A percentile compares a stretch with the other conserved stretches of the same genome.
Evolutionary conservation across 192 early-diverging fungal species (phyloP).

Genomic region (Lobosporangium transversale): DNA sequence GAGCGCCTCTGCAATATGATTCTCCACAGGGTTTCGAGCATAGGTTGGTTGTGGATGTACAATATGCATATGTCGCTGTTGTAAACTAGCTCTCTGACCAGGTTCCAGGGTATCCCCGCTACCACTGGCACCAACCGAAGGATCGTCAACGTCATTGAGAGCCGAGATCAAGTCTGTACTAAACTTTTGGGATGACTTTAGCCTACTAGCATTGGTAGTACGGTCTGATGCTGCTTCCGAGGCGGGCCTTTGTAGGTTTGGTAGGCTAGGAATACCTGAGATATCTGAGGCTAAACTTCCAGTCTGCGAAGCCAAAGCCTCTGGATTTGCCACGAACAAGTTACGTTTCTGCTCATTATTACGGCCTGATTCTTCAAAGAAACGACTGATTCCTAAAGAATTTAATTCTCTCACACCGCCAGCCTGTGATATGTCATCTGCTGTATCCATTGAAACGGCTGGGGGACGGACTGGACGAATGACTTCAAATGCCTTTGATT

Average conservation of each 20-base stretch:
- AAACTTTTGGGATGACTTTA: not conserved
- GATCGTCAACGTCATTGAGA: not conserved
- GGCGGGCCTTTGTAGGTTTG: not conserved
- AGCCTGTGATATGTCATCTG: constrained; percentile 16
- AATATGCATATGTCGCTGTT: too few species aligned
- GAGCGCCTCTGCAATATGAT: constrained; percentile 32
- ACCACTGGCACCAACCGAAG: not conserved
- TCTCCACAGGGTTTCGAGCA: constrained; percentile 26
- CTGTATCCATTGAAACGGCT: constrained; percentile 6
- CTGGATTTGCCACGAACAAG: constrained; percentile 45
- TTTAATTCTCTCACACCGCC: constrained; percentile 38
- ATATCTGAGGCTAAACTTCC: constrained; percentile 25
- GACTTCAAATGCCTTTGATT: constrained; percentile 50
- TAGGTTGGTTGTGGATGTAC: constrained; percentile 8
- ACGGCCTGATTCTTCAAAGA: constrained; percentile 46
- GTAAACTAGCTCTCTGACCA: not conserved
- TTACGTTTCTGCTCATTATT: constrained; percentile 29
- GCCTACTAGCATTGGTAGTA: not conserved
- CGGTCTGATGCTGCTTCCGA: not conserved
- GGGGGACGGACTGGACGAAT: constrained; percentile 32
- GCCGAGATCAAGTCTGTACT: constrained; percentile 23
- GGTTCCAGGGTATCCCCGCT: too few species aligned
- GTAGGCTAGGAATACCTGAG: constrained; percentile 17
- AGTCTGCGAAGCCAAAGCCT: constrained; percentile 19
- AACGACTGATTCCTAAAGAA: constrained; percentile 43